Base-by-base conservation (phyloP, 2,329 filamentous ascomycete genomes). In the Alternaria hordeiaustralica region DNA sequence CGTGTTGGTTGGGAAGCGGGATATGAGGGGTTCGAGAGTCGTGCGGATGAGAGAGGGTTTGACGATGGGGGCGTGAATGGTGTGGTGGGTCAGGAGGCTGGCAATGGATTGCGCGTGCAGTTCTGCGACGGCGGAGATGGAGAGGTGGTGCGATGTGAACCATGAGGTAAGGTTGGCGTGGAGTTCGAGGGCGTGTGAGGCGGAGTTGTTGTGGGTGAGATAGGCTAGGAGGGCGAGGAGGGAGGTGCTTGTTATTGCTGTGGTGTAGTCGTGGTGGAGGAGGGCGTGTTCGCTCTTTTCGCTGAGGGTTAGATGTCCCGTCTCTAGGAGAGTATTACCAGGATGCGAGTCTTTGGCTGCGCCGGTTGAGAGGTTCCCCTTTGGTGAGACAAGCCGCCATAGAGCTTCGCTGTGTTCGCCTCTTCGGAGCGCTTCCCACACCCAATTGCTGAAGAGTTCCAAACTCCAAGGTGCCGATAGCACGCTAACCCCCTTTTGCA, bases 1-100 rank as follows among this genome's bases (percentile, higher is more conserved):
- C 2, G 89, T 92, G 80, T 97, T 97, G 53, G 84, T 83, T 0
- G 94, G 93, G 75, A 94, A 97, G 7, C 82, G 75, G 0, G 72
- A 71, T 21, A 96, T 82, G 65, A 90, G 91, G 3, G 83, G 80
- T 5, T 83, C 80, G 1, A 97, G 81, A 12, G 89, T 82, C 8
- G 85, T 80, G 46, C 91, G 89, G 33, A 96, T 78, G 18, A 89
- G 84, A 0, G 84, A 82, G 5, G 92, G 90, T 56, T 90, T 89
- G 79, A 92, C 93, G 3, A 90, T 86, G 4, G 87, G 88, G 56
- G 81, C 87, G 64, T 85, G 84, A 3, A 83, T 85, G 43, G 89
- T 84, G 77, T 96, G 90, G 65, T 88, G 80, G 63, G 88, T 87
- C 1, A 97, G 79, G 0, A 97, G 80, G 9, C 83, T 85, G 6